Evolutionary conservation across 75 land plant species (phyloP).

Genomic region (Larix kaempferi): DNA sequence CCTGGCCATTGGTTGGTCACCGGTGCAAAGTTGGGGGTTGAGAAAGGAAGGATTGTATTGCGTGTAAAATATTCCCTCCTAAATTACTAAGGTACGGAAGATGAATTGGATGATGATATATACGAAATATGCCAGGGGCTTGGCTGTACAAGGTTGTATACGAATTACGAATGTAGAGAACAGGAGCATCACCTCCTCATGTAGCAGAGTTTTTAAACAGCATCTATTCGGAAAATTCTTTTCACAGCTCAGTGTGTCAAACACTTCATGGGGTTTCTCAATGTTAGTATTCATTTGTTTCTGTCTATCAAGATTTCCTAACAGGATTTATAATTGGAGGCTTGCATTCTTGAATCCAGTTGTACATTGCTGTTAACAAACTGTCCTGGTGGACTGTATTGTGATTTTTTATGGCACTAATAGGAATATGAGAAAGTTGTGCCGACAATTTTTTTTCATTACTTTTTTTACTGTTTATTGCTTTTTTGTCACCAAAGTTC

Average conservation of each 20-base stretch:
- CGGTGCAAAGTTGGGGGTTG: slow-evolving; percentile 69
- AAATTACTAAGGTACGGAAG: slow-evolving; percentile 31
- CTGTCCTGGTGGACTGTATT: slow-evolving; percentile 11
- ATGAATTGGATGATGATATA: slow-evolving; percentile 6
- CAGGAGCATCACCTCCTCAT: slow-evolving; percentile 2
- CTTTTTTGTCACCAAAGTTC: not conserved
- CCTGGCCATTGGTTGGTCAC: slow-evolving; percentile 88
- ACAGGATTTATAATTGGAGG: slow-evolving; percentile 5
- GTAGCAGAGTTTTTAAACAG: slow-evolving; percentile 9
- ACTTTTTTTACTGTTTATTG: not conserved
- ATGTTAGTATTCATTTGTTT: slow-evolving; percentile 8
- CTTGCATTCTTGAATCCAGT: slow-evolving; percentile 7
- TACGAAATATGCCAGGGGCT: not conserved
- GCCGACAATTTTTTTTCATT: slow-evolving; percentile 7
- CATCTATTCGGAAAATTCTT: slow-evolving; percentile 4
- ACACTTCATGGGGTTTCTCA: slow-evolving; percentile 3
- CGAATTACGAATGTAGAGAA: slow-evolving; percentile 10
- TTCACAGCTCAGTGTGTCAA: not conserved
- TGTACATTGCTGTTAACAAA: slow-evolving; percentile 11
- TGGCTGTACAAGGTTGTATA: slow-evolving; percentile 11
- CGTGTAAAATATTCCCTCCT: slow-evolving; percentile 68
- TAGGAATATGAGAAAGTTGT: slow-evolving; percentile 7
- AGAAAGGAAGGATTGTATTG: slow-evolving; percentile 61
- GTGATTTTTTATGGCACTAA: slow-evolving; percentile 14
- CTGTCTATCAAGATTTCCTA: slow-evolving; percentile 4